Percentiles rank a stretch among this genome's conserved stretches.
These are phyloP conservation scores for Euphorbia lathyris DNA, from an alignment of 345 rosid species.

Conservation along the genomic window DNA sequence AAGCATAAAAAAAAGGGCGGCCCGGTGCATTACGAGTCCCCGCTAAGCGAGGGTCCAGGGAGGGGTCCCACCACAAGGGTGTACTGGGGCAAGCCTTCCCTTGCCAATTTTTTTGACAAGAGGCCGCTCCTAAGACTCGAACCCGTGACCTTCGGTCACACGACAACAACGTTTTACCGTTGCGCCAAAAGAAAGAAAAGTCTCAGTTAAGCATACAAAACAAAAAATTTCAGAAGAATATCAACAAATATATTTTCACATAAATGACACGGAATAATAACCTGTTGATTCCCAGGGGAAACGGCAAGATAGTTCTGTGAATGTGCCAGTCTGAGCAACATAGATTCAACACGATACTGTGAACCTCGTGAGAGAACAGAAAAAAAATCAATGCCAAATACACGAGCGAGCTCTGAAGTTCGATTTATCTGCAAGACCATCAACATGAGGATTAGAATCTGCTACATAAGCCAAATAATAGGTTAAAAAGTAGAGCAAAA, in stretches of 20 bases:
- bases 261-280: constrained; percentile 16
- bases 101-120: too few species aligned
- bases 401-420: constrained; percentile 96
- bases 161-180: too few species aligned
- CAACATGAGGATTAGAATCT: constrained; percentile 1
- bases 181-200: background rate
- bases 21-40: too few species aligned
- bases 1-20: too few species aligned
- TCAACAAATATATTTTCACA: background rate
- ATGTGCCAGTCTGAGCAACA: constrained; percentile 93
- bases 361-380: constrained; percentile 99
- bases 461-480: background rate
- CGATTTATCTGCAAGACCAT: constrained; percentile 76
- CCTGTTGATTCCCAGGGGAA: constrained; percentile 96
- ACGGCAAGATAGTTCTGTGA: constrained; percentile 90
- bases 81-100: too few species aligned
- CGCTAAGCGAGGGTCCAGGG: too few species aligned
- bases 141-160: too few species aligned
- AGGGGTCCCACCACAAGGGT: too few species aligned
- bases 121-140: too few species aligned
- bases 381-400: constrained; percentile 95
- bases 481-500: background rate
- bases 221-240: background rate
- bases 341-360: constrained; percentile 95
- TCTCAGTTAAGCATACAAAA: too few species aligned